Base-by-base conservation (phyloP, 2,329 filamentous ascomycete species). In the Pestalotiopsis sp. region DNA sequence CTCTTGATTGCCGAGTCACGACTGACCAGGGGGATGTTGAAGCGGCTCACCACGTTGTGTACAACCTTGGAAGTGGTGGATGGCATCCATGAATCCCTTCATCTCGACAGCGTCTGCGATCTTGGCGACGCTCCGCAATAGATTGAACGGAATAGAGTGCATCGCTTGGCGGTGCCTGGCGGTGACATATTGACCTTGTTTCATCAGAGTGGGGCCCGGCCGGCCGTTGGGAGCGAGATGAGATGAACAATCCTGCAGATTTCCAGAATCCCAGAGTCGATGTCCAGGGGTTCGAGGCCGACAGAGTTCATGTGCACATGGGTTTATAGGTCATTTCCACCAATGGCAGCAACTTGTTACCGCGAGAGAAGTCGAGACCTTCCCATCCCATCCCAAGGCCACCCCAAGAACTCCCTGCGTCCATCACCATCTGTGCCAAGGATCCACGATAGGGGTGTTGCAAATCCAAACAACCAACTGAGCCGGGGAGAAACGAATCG, bases 71-170 rank as follows among this genome's bases (percentile, higher is more conserved):
- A 52, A 52, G 45, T 36, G 61, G 49, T 49, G 61, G 41, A 25
- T 25, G 41, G 39, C 38, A 52, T 31, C 61, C 39, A 23, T 64
- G 61, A 49, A 23, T 45, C 38, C 41, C 41, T 64, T 64, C 61
- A 66, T 56, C 25, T 56, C 36, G 36, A 56, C 63, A 58, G 31
- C 11, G 41, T 23, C 20, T 49, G 52, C 39, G 23, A 38, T 49
- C 49, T 66, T 56, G 63, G 41, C 63, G 63, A 66, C n/a, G 27
- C 31, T 27, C 63, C 63, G 31, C 41, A 56, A 57, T 58, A 66
- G 41, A 66, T 56, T 56, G 31, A 41, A 25, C 14, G 25, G 63
- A 49, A 49, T 49, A 66, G n/a, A 57, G 63, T 58, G 25, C 62
- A 14, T 17, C 27, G 41, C 39, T 56, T 25, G 31, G 17, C 14